Conservation (phyloP, 345 rosid genomes). For the Psidium guajava region DNA sequence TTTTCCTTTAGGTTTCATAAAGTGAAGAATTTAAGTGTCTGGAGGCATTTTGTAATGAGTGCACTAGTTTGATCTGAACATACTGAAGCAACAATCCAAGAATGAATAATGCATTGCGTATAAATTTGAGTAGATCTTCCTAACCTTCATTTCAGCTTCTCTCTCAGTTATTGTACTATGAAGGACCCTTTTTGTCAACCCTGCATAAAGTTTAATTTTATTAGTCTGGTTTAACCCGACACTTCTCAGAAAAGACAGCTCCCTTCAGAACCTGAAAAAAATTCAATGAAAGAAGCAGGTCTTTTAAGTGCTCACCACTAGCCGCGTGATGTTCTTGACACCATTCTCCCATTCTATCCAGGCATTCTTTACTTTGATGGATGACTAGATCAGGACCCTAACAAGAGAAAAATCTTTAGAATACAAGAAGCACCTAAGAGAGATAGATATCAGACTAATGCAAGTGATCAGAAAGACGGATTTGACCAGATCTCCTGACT, state of each 20-base stretch:
- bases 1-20: background rate
- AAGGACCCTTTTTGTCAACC: constrained; percentile 74
- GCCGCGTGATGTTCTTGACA: constrained; percentile 78
- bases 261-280: background rate
- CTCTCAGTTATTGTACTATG: constrained; percentile 52
- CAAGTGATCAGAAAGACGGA: background rate
- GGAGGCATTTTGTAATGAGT: background rate
- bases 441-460: background rate
- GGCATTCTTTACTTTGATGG: constrained; percentile 65
- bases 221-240: background rate
- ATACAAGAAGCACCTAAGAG: background rate
- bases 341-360: constrained; percentile 87
- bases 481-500: background rate
- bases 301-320: constrained; percentile 48
- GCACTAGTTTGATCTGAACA: background rate
- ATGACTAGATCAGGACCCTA: constrained; percentile 92
- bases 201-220: constrained; percentile 22
- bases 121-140: background rate
- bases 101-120: background rate
- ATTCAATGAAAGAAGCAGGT: background rate
- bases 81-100: background rate
- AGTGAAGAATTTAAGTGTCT: background rate
- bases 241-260: background rate
- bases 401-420: background rate
- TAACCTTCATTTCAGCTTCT: constrained; percentile 85